Evolutionary conservation across 1,284 basidiomycete genomes (phyloP), one percentile per base, ranked within the genome.

Genomic region (Ganoderma lingzhi): DNA sequence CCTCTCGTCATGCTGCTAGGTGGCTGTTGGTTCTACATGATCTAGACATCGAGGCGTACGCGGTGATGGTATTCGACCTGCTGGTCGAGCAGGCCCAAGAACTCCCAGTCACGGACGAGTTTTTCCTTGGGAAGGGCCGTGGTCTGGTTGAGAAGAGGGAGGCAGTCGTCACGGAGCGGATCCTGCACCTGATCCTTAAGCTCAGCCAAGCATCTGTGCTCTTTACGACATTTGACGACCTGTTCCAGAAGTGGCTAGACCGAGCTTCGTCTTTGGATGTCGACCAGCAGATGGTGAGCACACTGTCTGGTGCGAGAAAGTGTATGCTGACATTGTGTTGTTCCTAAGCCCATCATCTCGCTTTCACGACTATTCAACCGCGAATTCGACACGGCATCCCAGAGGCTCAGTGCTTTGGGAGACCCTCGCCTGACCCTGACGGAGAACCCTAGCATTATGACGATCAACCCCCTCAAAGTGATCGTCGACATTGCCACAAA

Each of bases 11-110:
- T 73, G 89, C 84, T 17, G 78, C 82, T 15, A 84, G 85, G 19
- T 94, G 93, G 93, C 80, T 93, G 48, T 78, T 84, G 42, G 88
- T 88, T 19, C 77, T 93, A 45, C 90, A 93, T 76, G 83, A 88
- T 65, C 86, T 86, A 65, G 87, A 91, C 72, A 72, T 85, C 4
- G 78, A 78, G 0, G 72, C 81, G 15, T 94, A 90, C 76, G 83
- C 83, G 14, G 72, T 75, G 4, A 78, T 84, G 44, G 45, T 91
- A 1, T 90, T 86, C 70, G 84, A 89, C 30, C 76, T 87, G 30
- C 85, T 86, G 66, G 71, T 80, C 4, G 86, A 88, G 66, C 72
- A 84, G n/a, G 83, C 85, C n/a, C 81, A 82, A 60, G 83, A 82
- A 28, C 69, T 74, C n/a, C 72, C 72, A 2, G 64, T 72, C 35